Percentiles rank a stretch among this genome's conserved stretches.
These are phyloP conservation scores for Exophiala alcalophila DNA, from an alignment of 2,329 filamentous ascomycete genomes.

Conservation along the genomic window DNA sequence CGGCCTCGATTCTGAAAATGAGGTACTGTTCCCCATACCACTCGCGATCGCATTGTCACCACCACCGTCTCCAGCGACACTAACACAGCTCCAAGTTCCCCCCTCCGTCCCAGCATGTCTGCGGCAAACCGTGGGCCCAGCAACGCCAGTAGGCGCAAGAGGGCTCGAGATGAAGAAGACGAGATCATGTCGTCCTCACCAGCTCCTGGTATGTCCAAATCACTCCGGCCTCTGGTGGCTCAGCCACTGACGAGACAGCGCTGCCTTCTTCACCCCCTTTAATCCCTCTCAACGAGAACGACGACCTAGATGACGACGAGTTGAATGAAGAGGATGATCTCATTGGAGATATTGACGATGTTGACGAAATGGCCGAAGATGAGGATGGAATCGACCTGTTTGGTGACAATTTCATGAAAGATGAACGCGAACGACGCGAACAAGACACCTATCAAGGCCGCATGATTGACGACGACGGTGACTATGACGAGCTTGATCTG, in stretches of 20 bases:
- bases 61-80: neutral
- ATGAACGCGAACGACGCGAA: constrained; percentile 51
- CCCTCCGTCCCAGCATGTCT: constrained; percentile 73
- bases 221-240: too few species aligned
- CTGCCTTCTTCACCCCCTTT: constrained; percentile 62
- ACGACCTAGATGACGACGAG: constrained; percentile 45
- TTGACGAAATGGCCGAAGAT: constrained; percentile 67
- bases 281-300: constrained; percentile 44
- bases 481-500: constrained; percentile 61
- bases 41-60: too few species aligned
- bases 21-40: too few species aligned
- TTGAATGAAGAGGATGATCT: constrained; percentile 54
- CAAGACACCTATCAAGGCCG: constrained; percentile 56
- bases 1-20: too few species aligned
- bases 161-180: constrained; percentile 64
- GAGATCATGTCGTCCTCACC: constrained; percentile 58
- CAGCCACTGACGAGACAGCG: too few species aligned
- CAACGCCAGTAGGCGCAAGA: constrained; percentile 56
- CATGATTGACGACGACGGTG: constrained; percentile 63
- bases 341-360: constrained; percentile 62
- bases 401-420: constrained; percentile 63
- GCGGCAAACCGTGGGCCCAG: constrained; percentile 74
- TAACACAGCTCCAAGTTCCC: constrained; percentile 61
- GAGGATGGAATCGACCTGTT: constrained; percentile 69
- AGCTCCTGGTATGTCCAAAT: constrained; percentile 52